Evolutionary conservation across 2,329 filamentous ascomycete species (phyloP), one percentile per base, ranked within the genome.

Genomic region (Alternaria arbusti): DNA sequence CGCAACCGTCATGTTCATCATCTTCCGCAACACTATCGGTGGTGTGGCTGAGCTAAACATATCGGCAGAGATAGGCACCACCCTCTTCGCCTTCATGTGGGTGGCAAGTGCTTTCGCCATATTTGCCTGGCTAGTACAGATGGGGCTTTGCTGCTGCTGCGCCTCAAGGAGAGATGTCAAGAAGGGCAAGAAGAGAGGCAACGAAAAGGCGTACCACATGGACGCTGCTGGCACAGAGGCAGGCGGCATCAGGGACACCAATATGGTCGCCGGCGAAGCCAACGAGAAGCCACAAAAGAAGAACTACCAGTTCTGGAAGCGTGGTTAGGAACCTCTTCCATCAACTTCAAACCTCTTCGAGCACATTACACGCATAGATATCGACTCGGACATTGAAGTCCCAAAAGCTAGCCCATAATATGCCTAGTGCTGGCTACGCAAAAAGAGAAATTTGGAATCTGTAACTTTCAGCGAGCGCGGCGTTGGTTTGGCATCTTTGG

Each of bases 51-150:
- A 92, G 61, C 83, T 97, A 56, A 96, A 97, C 78, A 94, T 97
- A 70, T 78, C 82, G 10, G 91, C 90, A 4, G 81, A 86, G 4
- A 83, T 97, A 32, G 94, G 94, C 6, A 81, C 78, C 36, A 86
- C 88, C 69, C 94, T 97, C 91, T 87, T 97, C 73, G 91, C 83
- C 0, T 96, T 97, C 75, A 95, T 97, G 90, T 98, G 95, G 94
- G 86, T 93, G 26, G 92, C 90, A 0, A 86, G 89, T 0, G 87
- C 84, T 0, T 87, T 90, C 64, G 87, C 88, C 1, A 81, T 93
- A 6, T 74, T 94, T 20, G 90, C 90, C 0, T 94, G 92, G 77
- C 57, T 84, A 10, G 83, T 96, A 20, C 92, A 96, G 78, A 82
- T 91, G 26, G 88, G 90, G 30, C 86, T 95, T 79, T 92, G 90